Evolutionary conservation across 1,139 yeast genomes (phyloP).

Genomic region (Yamadazyma pseudoaaseri): DNA sequence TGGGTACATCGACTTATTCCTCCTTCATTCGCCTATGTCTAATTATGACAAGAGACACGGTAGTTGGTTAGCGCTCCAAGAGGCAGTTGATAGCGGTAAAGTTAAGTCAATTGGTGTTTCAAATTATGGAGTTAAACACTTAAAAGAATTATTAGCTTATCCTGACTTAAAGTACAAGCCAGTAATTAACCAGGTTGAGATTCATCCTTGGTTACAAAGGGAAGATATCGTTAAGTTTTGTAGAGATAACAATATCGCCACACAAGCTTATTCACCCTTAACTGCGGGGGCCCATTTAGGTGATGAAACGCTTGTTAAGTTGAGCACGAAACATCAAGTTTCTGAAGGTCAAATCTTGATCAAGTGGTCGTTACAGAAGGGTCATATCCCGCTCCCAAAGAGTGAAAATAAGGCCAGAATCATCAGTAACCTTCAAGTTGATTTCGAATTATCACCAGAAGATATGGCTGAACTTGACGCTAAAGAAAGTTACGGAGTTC

Average conservation of each 20-base stretch:
- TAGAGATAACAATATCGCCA: conserved; percentile 49
- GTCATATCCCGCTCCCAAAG: conserved; percentile 71
- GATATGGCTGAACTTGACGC: conserved; percentile 19
- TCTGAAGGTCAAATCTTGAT: conserved; percentile 60
- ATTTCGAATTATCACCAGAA: conserved; percentile 34
- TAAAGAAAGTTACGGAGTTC: neutral
- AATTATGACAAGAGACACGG: conserved; percentile 29
- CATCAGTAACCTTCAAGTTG: conserved; percentile 49
- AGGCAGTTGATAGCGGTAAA: too few species aligned
- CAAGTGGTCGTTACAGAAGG: too few species aligned
- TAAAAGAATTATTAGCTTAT: conserved; percentile 41
- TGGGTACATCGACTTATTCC: conserved; percentile 76
- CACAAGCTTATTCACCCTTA: conserved; percentile 79
- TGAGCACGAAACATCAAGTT: conserved; percentile 56
- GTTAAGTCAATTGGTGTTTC: conserved; percentile 81
- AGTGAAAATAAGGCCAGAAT: conserved; percentile 60
- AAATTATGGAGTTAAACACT: conserved; percentile 40
- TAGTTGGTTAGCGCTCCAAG: conserved; percentile 39
- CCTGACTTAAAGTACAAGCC: conserved; percentile 48
- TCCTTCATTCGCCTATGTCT: conserved; percentile 56
- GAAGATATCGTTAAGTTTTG: conserved; percentile 55
- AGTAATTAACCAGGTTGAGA: too few species aligned
- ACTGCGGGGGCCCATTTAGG: conserved; percentile 70
- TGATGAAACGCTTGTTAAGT: conserved; percentile 36
- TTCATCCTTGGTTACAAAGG: conserved; percentile 77